Base-by-base conservation (phyloP, 78 protist species). In the Creolimax fragrantissima region DNA sequence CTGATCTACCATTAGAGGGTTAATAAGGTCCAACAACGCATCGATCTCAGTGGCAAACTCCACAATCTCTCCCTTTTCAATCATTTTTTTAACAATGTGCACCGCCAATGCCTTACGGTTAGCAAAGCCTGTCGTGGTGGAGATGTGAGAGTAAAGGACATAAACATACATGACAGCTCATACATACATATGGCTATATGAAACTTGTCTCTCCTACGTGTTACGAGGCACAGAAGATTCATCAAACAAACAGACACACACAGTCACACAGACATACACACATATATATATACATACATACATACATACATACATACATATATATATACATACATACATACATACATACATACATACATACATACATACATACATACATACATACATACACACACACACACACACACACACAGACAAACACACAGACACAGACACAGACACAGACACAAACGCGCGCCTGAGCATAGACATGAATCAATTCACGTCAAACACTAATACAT, bases 1-100 rank as follows among this genome's bases (percentile, higher is more conserved):
- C 89, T 44, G 92, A 42, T 93, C 94, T 44, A 3, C 42, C n/a
- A 96, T 43, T 17, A 96, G 93, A 11, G 98, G 96, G 81, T 11
- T 66, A 39, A 92, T 3, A 43, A 95, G 36, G 6, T 86, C 85
- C 67, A 96, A 74, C 66, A 96, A 37, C 45, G 2, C 5, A 42
- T 3, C 91, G 2, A 93, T 93, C 5, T 45, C 35, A 36, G 93
- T 94, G 74, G 89, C 43, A 17, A 83, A 45, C 35, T 3, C 44
- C 7, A 93, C n/a, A 6, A 2, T 3, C 43, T 3, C 41, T 41
- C 89, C 44, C 3, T 3, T 3, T 42, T 83, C 24, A 43, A 88
- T 41, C 45, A 45, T 45, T 2, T 39, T 44, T 35, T 43, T 41
- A 5, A 83, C 92, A 37, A 35, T 83, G 90, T 84, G 3, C 67